A percentile compares a stretch with the other conserved stretches of the same genome.
Evolutionary conservation across 1,284 basidiomycete genomes (phyloP).

Genomic region (Meira nashicola): DNA sequence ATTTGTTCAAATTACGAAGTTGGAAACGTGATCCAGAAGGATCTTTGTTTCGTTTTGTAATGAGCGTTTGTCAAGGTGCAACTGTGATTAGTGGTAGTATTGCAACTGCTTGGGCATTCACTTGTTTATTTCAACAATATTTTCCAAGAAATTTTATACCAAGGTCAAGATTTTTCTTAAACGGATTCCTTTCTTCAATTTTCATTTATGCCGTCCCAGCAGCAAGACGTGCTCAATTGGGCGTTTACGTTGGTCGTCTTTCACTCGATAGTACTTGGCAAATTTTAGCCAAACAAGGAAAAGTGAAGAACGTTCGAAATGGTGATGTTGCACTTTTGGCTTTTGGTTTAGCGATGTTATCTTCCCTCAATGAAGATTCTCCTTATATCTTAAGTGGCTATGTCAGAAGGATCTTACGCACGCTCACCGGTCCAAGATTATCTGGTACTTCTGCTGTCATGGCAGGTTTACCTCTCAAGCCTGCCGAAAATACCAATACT

Average conservation of each 20-base stretch:
- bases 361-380: conserved; percentile 27
- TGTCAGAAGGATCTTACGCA: conserved; percentile 12
- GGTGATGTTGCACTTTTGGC: conserved; percentile 32
- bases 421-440: conserved; percentile 8
- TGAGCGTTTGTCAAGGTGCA: conserved; percentile 38
- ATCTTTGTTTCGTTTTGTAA: conserved; percentile 32
- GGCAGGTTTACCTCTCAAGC: conserved; percentile 3
- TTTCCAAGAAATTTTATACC: conserved; percentile 36
- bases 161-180: conserved; percentile 30
- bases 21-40: conserved; percentile 38
- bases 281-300: conserved; percentile 19
- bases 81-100: conserved; percentile 41
- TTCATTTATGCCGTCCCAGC: conserved; percentile 37
- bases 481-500: background rate
- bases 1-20: conserved; percentile 19
- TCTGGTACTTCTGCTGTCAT: background rate
- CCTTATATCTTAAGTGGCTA: conserved; percentile 20
- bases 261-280: conserved; percentile 17
- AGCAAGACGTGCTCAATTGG: conserved; percentile 25
- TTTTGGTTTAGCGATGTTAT: conserved; percentile 22
- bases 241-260: conserved; percentile 19
- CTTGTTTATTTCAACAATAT: conserved; percentile 42
- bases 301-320: conserved; percentile 20
- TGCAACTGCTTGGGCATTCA: conserved; percentile 39
- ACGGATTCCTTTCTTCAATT: conserved; percentile 34